Evolutionary conservation across 495 filamentous ascomycete genomes (phyloP).

Genomic region (Penicillium daleae): DNA sequence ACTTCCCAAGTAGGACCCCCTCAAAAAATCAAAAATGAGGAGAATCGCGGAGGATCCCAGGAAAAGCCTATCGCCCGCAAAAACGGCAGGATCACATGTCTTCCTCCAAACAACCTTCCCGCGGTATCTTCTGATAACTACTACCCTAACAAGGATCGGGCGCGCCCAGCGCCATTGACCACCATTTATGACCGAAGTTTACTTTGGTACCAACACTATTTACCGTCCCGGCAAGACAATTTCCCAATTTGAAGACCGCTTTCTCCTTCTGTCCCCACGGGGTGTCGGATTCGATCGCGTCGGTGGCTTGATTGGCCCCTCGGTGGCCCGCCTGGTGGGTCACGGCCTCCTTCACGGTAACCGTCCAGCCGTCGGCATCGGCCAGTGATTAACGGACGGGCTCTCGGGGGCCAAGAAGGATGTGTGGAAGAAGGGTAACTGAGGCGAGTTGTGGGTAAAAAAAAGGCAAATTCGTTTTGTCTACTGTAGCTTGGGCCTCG

Average conservation of each 20-base stretch:
- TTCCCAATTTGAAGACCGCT: constrained; percentile 1
- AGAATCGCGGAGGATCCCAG: background rate
- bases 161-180: background rate
- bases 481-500: background rate
- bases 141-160: background rate
- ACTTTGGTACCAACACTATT: background rate
- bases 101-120: background rate
- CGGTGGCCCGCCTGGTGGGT: background rate
- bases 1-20: background rate
- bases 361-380: constrained; percentile 16
- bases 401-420: constrained; percentile 5
- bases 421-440: constrained; percentile 14
- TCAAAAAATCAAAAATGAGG: background rate
- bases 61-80: constrained; percentile 1
- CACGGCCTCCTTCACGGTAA: constrained; percentile 1
- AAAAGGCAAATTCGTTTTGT: constrained; percentile 4
- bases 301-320: constrained; percentile 9
- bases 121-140: constrained; percentile 6
- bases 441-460: constrained; percentile 18
- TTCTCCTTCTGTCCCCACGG: constrained; percentile 4
- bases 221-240: background rate
- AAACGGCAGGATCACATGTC: background rate
- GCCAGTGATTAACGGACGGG: background rate
- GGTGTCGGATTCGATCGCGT: constrained; percentile 2
- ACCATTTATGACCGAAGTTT: background rate